Base-by-base conservation (phyloP, 805 yeast genomes). In the Saccharomycopsis sp. region DNA sequence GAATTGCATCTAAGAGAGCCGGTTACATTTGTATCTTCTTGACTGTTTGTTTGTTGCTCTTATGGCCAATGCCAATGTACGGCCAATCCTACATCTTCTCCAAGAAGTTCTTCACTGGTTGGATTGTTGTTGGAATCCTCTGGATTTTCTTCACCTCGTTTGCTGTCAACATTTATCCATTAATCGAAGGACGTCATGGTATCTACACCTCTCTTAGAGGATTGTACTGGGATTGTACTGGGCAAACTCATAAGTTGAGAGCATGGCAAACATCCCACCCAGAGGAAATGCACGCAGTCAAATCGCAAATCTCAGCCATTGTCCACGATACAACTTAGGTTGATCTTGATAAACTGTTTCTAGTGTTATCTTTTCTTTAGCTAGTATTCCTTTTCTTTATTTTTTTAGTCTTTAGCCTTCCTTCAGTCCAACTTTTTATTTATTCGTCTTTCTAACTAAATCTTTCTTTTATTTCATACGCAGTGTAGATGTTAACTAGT, bases 41-140 rank as follows among this genome's bases (percentile, higher is more conserved):
- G 64, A 83, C 89, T 3, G 64, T 89, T 7, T 76, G 85, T 53
- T 73, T 90, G 54, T 72, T 90, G 35, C 78, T 91, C 24, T 67
- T 90, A 34, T 89, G 96, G 94, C 97, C 97, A 66, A 87, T 90
- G 90, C 97, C 97, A 64, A 86, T 91, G 94, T 90, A 86, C 70
- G 97, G 96, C 35, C 68, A 86, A 2, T 78, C 80, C 2, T 90
- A 90, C 68, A 76, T 90, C 47, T 91, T 90, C 72, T 82, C 89
- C 56, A 84, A 81, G 70, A 72, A 70, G 58, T 89, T 89, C 73
- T 91, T 90, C 72, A 87, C 94, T 3, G 97, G 96, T 52, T 91
- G 97, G 97, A 80, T 91, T 54, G 82, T 78, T 42, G 96, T 90
- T 34, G 83, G 86, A 60, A 82, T 91, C 56, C 82, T 89, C 59